Evolutionary conservation across 108 stramenopile species (phyloP).

Genomic region (Stephanodiscus minutulus): DNA sequence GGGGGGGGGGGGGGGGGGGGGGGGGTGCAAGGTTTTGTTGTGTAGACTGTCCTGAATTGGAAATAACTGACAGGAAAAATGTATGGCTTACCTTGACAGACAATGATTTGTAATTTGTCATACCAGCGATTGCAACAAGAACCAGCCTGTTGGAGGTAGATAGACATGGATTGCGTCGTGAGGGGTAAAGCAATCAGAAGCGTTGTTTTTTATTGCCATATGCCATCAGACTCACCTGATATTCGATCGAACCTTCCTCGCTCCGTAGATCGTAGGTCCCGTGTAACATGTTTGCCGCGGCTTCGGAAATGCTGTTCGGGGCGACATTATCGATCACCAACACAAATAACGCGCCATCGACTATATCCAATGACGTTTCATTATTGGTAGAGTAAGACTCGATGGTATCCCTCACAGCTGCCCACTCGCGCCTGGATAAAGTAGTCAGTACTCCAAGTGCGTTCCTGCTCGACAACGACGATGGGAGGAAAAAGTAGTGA

Average conservation of each 20-base stretch:
- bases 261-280: conserved; percentile 69
- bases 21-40: background rate
- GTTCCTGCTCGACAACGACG: conserved; percentile 42
- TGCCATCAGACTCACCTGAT: conserved; percentile 25
- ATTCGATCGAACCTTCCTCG: conserved; percentile 43
- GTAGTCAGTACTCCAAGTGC: conserved; percentile 84
- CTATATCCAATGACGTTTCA: conserved; percentile 57
- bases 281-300: conserved; percentile 86
- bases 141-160: conserved; percentile 61
- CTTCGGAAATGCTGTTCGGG: conserved; percentile 72
- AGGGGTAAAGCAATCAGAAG: no score
- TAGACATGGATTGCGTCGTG: conserved; percentile 5
- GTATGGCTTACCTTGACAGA: conserved; percentile 19
- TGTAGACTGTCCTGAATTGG: conserved; percentile 23
- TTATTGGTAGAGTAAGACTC: conserved; percentile 53
- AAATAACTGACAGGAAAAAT: conserved; percentile 59
- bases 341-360: conserved; percentile 86
- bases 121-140: conserved; percentile 89
- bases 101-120: conserved; percentile 83
- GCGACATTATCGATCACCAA: conserved; percentile 78
- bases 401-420: conserved; percentile 60
- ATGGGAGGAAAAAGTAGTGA: no score
- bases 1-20: no score
- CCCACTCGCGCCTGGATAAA: conserved; percentile 76
- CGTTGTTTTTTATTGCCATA: background rate